Evolutionary conservation across 148 eudicot genomes (phyloP).

Genomic region (Silene uniflora): DNA sequence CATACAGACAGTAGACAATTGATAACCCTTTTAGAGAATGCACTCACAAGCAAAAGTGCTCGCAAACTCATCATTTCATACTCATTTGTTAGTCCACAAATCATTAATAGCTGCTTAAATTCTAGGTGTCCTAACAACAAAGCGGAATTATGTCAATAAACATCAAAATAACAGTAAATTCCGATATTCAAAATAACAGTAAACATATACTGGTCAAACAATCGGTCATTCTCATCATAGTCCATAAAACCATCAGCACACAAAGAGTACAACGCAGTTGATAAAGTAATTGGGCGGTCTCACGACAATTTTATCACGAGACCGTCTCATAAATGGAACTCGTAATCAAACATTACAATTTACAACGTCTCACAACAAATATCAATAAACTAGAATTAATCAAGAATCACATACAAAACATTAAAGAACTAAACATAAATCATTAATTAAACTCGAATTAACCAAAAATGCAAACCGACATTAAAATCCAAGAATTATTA

Average conservation of each 20-base stretch:
- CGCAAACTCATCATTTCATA: no score
- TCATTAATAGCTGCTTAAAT: no score
- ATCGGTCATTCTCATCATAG: no score
- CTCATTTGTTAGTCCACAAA: no score
- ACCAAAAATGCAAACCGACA: neutral
- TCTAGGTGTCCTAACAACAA: no score
- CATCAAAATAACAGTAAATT: neutral
- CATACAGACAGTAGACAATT: neutral
- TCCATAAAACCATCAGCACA: no score
- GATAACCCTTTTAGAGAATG: neutral
- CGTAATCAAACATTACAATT: neutral
- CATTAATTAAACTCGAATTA: neutral
- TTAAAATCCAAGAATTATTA: conserved; percentile 23
- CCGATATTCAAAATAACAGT: neutral
- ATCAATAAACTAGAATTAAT: neutral
- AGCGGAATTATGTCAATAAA: no score
- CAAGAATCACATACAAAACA: neutral
- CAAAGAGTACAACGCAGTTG: no score
- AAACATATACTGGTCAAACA: no score
- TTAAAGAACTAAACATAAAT: neutral
- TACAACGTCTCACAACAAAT: conserved; percentile 10
- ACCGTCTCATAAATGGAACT: neutral
- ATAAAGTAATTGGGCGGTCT: no score
- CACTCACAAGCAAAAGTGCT: neutral
- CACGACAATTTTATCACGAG: no score